Base-by-base conservation (phyloP, 2,329 filamentous ascomycete species). In the Sarocladium strictum region DNA sequence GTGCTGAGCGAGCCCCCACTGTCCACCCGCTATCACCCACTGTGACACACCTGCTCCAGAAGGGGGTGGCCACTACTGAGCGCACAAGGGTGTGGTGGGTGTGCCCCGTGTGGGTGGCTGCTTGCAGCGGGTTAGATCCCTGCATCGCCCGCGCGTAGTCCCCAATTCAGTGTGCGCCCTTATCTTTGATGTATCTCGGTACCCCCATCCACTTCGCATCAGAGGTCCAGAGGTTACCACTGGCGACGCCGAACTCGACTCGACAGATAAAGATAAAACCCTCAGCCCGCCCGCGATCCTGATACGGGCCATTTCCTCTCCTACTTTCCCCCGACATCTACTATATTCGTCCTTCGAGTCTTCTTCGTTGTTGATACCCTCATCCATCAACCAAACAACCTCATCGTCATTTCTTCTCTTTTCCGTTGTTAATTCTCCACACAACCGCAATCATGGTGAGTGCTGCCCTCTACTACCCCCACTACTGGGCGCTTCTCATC, bases 401-500 rank as follows among this genome's bases (percentile, higher is more conserved):
- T 51, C 27, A 27, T 37, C n/a, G 27, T 40, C 15, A 3, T 17
- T 40, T 27, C 35, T 40, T 29, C 21, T 40, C 21, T 17, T 33
- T 40, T n/a, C n/a, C 23, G 33, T 53, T 33, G 29, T n/a, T 38
- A 12, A 33, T 19, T 21, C 14, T 19, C 15, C 32, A 55, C 55
- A 51, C 41, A 55, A 54, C 56, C 56, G 40, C 43, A 51, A 53
- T 52, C 54, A 57, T 57, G 56, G 56, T 57, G 51, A 55, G 56
- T 32, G 14, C 32, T 38, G 35, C 35, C 35, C 35, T 38, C 47
- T 51, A 12, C 15, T n/a, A 45, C 15, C 27, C 51, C 23, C 32
- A 37, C 51, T 41, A 27, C 43, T 24, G 26, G 49, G 32, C 49
- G 29, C 7, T 23, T 14, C 49, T 7, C 49, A 49, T 4, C n/a